Percentiles rank a stretch among this genome's conserved stretches.
Evolutionary conservation across 2,329 filamentous ascomycete species (phyloP).

Genomic region (Xylariaceae sp.): DNA sequence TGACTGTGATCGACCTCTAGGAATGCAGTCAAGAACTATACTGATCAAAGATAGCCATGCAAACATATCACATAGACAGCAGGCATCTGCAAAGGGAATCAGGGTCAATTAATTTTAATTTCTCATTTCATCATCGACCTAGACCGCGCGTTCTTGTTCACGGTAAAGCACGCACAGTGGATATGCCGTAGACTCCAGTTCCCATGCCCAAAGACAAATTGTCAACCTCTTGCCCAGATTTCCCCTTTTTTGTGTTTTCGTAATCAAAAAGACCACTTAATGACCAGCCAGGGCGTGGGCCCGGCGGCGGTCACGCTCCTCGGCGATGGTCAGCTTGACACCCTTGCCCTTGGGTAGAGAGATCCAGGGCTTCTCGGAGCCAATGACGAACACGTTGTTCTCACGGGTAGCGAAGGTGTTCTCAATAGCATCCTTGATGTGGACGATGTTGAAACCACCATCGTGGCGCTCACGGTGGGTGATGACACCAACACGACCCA

Average conservation of each 20-base stretch:
- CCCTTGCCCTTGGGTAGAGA: slow-evolving; percentile 99
- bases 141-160: slow-evolving; percentile 38
- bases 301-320: slow-evolving; percentile 98
- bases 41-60: neutral
- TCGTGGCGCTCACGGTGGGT: slow-evolving; percentile 99
- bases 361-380: slow-evolving; percentile 98
- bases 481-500: slow-evolving; percentile 99
- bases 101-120: slow-evolving; percentile 46
- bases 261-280: slow-evolving; percentile 47
- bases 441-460: slow-evolving; percentile 99
- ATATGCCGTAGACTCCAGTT: slow-evolving; percentile 47
- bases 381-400: slow-evolving; percentile 99
- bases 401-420: slow-evolving; percentile 99
- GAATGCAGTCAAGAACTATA: too few species aligned
- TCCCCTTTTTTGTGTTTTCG: slow-evolving; percentile 39
- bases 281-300: slow-evolving; percentile 62
- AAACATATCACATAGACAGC: neutral
- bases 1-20: too few species aligned
- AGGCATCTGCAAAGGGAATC: slow-evolving; percentile 20
- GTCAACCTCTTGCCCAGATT: slow-evolving; percentile 35
- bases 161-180: slow-evolving; percentile 42
- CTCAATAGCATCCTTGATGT: slow-evolving; percentile 99
- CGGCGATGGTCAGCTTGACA: slow-evolving; percentile 99
- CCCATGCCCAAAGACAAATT: slow-evolving; percentile 44
- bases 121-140: slow-evolving; percentile 45